phyloP scores from a whole-genome alignment of 2,329 filamentous ascomycete genomes.

The Monilinia fructigena region DNA sequence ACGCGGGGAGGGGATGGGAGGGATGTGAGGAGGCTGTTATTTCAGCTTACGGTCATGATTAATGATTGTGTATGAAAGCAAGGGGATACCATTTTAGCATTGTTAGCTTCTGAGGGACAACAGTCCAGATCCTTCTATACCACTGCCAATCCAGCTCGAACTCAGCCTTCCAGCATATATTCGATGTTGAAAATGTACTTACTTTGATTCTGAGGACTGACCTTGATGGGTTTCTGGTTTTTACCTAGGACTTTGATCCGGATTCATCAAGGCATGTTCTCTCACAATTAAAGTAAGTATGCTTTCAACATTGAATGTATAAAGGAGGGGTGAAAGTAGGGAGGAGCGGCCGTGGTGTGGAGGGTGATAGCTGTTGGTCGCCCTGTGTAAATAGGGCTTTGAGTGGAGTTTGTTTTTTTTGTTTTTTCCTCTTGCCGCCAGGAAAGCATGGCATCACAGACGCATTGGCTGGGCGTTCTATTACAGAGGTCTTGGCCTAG shows the following conservation, averaged over 20 bases:
- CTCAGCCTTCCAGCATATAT: not conserved
- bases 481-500: not conserved
- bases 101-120: not conserved
- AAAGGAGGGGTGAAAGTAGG: constrained; percentile 7
- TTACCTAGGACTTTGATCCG: constrained; percentile 17
- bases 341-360: not conserved
- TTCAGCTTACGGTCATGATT: not conserved
- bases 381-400: not conserved
- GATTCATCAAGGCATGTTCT: constrained; percentile 1
- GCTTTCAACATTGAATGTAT: not conserved
- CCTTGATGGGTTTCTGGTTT: constrained; percentile 17
- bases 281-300: not conserved
- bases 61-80: not conserved
- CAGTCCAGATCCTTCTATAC: not conserved
- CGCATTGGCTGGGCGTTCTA: not conserved
- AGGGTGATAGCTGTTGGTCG: not conserved
- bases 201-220: not conserved
- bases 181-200: not conserved
- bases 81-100: not conserved
- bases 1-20: too few species aligned
- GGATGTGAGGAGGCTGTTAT: not conserved
- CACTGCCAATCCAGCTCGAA: not conserved
- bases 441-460: not conserved
- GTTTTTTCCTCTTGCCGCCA: not conserved
- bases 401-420: not conserved